A percentile compares a stretch with the other conserved stretches of the same genome.
These are phyloP conservation scores for Penstemon eatonii DNA, from an alignment of 257 asterid genomes.

Conservation along the genomic window DNA sequence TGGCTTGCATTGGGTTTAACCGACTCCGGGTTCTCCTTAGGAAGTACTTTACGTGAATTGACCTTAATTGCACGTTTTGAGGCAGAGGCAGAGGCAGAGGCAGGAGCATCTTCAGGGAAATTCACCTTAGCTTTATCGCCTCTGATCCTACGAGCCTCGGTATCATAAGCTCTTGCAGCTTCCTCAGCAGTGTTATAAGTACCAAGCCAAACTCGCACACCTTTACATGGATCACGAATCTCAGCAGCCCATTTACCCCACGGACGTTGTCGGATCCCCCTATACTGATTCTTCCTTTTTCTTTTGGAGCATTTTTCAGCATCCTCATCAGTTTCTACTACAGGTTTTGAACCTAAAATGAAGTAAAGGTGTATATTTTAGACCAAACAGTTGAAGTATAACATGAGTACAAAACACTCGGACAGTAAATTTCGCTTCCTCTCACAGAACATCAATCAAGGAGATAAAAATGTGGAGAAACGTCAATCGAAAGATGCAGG, in stretches of 20 bases:
- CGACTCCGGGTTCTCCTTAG: conserved; percentile 37
- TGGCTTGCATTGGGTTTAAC: conserved; percentile 30
- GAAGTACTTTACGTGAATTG: conserved; percentile 32
- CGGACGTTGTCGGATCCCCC: conserved; percentile 98
- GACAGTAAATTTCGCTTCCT: no score
- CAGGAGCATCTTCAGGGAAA: conserved; percentile 67
- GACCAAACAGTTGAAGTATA: not conserved
- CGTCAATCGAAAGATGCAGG: not conserved
- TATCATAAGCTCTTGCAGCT: conserved; percentile 97
- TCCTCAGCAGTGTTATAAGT: conserved; percentile 97
- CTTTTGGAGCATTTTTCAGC: conserved; percentile 68
- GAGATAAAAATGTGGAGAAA: not conserved
- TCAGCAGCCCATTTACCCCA: conserved; percentile 99
- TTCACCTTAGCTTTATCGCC: conserved; percentile 95
- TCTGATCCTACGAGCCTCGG: conserved; percentile 87
- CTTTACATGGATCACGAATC: conserved; percentile 96
- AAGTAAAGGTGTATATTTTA: not conserved
- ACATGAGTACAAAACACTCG: not conserved
- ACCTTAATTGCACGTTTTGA: conserved; percentile 42
- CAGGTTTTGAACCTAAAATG: conserved; percentile 43
- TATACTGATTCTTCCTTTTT: conserved; percentile 91
- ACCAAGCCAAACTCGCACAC: conserved; percentile 98
- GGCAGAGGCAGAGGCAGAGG: conserved; percentile 34
- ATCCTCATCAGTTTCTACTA: conserved; percentile 55
- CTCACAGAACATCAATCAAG: conserved; percentile 5